Evolutionary conservation across 2,329 filamentous ascomycete genomes (phyloP), one percentile per base, ranked within the genome.

Genomic region (Tolypocladium endophyticum): DNA sequence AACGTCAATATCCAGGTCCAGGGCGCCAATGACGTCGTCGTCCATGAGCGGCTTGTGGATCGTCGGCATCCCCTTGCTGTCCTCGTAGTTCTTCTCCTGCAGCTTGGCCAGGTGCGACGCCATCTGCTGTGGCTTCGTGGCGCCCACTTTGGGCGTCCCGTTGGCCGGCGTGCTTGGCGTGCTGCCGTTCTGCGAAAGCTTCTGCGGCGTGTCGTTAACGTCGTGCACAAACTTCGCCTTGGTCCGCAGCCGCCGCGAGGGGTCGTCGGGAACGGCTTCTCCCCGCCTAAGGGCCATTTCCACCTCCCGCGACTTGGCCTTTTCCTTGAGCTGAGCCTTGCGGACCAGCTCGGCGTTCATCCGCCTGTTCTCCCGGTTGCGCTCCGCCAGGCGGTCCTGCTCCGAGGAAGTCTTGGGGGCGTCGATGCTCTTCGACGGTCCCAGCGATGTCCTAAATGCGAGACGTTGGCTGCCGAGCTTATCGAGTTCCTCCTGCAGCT

Each of bases 1-100:
- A 67, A 96, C 87, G 66, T 97, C 93, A 71, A 97, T 91, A 35
- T 91, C 93, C 67, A 97, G 76, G 71, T 97, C 94, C 77, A 97
- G 78, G 33, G 86, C 83, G 1, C 88, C 92, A 72, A 97, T 93
- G 59, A 97, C 88, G 69, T 97, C 94, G 70, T 97, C 94, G 63
- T 96, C 92, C 79, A 89, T 88, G 60, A 92, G 83, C 36, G 88
- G 87, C 74, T 89, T 87, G 69, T 93, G 89, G 56, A 91, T 88
- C 16, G 86, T 86, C 3, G 84, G 81, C 61, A 87, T 73, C 16
- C 82, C 82, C 67, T 82, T 85, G 73, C 82, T 84, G 65, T 85
- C 80, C 60, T 74, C 74, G 62, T 77, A 77, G 67, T 78, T 78
- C 73, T 80, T 79, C 63, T 78, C 74, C 69, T 79, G 79, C 64